A percentile compares a stretch with the other conserved stretches of the same genome.
These are phyloP conservation scores for Heritiera littoralis DNA, from an alignment of 345 rosid species.

Conservation along the genomic window DNA sequence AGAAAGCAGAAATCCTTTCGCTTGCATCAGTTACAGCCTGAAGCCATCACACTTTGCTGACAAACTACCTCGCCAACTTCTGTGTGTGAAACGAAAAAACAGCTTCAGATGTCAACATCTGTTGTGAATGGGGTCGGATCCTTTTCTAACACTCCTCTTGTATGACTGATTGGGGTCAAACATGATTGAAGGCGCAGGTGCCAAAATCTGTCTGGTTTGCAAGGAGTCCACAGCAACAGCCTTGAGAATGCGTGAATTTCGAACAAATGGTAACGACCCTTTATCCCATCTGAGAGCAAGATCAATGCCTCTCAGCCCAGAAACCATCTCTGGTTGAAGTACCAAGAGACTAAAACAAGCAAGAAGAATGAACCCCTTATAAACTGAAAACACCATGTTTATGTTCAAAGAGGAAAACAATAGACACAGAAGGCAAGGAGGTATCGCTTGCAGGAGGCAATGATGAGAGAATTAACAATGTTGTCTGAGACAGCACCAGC, in stretches of 20 bases:
- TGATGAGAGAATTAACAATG: conserved; percentile 24
- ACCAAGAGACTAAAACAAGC: conserved; percentile 37
- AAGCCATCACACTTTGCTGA: conserved; percentile 28
- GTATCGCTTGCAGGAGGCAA: conserved; percentile 15
- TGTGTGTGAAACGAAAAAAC: neutral
- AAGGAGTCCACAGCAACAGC: conserved; percentile 35
- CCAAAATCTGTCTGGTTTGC: conserved; percentile 33
- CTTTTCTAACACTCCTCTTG: conserved; percentile 65
- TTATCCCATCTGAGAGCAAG: conserved; percentile 46
- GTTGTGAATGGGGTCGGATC: conserved; percentile 94
- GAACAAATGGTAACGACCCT: conserved; percentile 31
- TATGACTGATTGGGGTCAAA: conserved; percentile 61
- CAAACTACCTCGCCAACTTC: conserved; percentile 9
- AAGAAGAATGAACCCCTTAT: conserved; percentile 41
- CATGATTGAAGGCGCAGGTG: conserved; percentile 55
- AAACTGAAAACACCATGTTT: conserved; percentile 45
- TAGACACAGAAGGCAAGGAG: conserved; percentile 14
- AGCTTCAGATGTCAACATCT: conserved; percentile 43
- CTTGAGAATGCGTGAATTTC: conserved; percentile 40
- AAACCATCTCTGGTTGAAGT: conserved; percentile 43
- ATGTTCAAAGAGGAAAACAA: neutral
- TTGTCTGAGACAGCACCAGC: conserved; percentile 25
- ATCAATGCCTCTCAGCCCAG: conserved; percentile 39
- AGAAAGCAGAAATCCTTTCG: conserved; percentile 5
- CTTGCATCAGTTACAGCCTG: conserved; percentile 27